Evolutionary conservation across 208 protist species (phyloP), one percentile per base, ranked within the genome.

Genomic region (Trypanosoma cruzi): DNA sequence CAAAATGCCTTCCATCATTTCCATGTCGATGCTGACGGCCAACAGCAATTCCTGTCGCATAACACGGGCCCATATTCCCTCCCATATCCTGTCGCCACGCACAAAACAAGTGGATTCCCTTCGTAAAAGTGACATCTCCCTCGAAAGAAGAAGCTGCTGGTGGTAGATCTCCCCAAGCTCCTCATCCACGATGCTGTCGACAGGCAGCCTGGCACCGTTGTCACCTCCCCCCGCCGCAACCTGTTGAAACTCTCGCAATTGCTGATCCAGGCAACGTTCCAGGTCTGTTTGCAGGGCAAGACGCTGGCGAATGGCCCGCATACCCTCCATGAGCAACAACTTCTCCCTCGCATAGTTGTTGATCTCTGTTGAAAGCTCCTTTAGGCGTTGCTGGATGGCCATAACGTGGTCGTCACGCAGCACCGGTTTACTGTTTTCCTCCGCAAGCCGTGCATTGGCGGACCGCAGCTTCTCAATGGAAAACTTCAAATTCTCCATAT

Each of bases 41-140:
- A 86, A 75, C 4, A 93, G 60, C n/a, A 96, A 68, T 62, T 93
- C 83, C 59, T 89, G 80, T 28, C 88, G 90, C 85, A 96, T 86
- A 22, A 79, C 79, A 28, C 86, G 88, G 16, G 88, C 84, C 88
- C 90, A 96, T 55, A 96, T 53, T 20, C 88, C 88, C 59, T 96
- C 88, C 84, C 82, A 94, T 50, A 94, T 80, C 2, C 74, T 78
- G 4, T 88, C 85, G 16, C 77, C 77, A 26, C 77, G 75, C 37
- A 82, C 84, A 57, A 92, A 93, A 79, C 88, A 93, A 16, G 76
- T 79, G 44, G 78, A 79, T 75, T 96, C 88, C 14, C 89, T 68
- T 29, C 90, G 86, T 48, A 96, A 76, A 29, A 79, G 63, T 18
- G 88, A 73, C 80, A 94, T 78, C 73, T 92, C 84, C 36, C 82